phyloP scores from a whole-genome alignment of 805 yeast species.

The Candida vartiovaarae region DNA sequence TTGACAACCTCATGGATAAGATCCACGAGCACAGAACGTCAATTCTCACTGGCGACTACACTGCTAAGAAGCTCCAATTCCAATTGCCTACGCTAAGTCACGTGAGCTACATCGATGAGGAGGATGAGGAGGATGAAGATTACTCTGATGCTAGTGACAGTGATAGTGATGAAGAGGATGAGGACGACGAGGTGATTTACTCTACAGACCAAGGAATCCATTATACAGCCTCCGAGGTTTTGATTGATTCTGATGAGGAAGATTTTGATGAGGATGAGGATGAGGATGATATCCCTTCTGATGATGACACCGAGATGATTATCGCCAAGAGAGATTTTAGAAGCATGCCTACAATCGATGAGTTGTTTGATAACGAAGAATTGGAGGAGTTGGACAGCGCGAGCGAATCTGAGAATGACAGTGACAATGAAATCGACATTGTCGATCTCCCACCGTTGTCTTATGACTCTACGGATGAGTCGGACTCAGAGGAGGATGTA shows the following conservation, averaged over 20 bases:
- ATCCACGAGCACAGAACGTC: constrained; percentile 16
- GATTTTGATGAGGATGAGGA: constrained; percentile 10
- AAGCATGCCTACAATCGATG: constrained; percentile 21
- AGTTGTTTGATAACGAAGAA: constrained; percentile 14
- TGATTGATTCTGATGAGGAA: constrained; percentile 8
- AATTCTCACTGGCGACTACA: constrained; percentile 6
- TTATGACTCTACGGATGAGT: constrained; percentile 12
- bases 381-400: constrained; percentile 11
- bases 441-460: constrained; percentile 16
- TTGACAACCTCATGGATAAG: constrained; percentile 20
- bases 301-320: constrained; percentile 7
- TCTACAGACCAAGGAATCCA: constrained; percentile 2
- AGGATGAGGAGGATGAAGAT: constrained; percentile 7
- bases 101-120: constrained; percentile 5
- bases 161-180: constrained; percentile 12
- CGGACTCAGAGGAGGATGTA: constrained; percentile 8
- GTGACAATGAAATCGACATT: constrained; percentile 16
- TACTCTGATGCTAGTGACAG: constrained; percentile 13
- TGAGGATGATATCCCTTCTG: constrained; percentile 7
- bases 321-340: constrained; percentile 8
- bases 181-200: not conserved
- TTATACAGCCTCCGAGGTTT: constrained; percentile 7
- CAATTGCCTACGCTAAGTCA: constrained; percentile 6
- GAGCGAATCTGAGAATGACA: constrained; percentile 9
- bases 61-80: constrained; percentile 5